Percentiles rank a stretch among this genome's conserved stretches.
phyloP scores from a whole-genome alignment of 306 rosid genomes.

The Clitoria ternatea region DNA sequence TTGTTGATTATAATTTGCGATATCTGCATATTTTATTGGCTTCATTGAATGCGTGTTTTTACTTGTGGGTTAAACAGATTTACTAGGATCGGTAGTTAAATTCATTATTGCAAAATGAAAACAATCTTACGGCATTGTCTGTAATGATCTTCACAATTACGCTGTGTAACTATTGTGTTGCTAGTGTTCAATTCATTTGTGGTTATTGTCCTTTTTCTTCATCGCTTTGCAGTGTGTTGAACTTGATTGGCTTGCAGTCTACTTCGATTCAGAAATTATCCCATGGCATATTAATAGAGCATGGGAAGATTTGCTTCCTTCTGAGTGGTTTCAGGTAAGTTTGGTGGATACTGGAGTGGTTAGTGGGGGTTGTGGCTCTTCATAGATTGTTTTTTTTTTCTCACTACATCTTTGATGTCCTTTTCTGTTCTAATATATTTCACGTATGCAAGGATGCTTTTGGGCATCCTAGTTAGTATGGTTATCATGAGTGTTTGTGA shows the following conservation, averaged over 20 bases:
- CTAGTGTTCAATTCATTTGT: slow-evolving; percentile 7
- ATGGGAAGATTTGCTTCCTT: slow-evolving; percentile 90
- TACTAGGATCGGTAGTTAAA: neutral
- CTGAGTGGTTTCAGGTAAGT: slow-evolving; percentile 91
- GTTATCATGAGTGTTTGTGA: neutral
- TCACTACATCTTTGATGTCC: neutral
- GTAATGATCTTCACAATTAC: neutral
- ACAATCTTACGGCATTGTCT: neutral
- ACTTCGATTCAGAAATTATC: slow-evolving; percentile 78
- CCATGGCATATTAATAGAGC: slow-evolving; percentile 75
- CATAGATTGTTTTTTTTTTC: neutral
- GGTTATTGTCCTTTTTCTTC: slow-evolving; percentile 26
- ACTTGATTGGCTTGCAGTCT: slow-evolving; percentile 82
- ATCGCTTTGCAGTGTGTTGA: slow-evolving; percentile 69
- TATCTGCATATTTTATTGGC: neutral
- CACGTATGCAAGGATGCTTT: neutral
- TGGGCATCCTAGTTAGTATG: neutral
- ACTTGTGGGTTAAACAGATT: slow-evolving; percentile 20
- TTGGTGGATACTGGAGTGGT: slow-evolving; percentile 13
- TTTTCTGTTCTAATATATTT: slow-evolving; percentile 21
- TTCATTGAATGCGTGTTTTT: slow-evolving; percentile 15
- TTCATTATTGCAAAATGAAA: slow-evolving; percentile 17
- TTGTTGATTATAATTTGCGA: neutral
- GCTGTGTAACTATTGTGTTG: neutral
- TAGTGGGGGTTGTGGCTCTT: neutral